Conservation (phyloP, 169 alveolate species). For the Plasmodium gonderi region DNA sequence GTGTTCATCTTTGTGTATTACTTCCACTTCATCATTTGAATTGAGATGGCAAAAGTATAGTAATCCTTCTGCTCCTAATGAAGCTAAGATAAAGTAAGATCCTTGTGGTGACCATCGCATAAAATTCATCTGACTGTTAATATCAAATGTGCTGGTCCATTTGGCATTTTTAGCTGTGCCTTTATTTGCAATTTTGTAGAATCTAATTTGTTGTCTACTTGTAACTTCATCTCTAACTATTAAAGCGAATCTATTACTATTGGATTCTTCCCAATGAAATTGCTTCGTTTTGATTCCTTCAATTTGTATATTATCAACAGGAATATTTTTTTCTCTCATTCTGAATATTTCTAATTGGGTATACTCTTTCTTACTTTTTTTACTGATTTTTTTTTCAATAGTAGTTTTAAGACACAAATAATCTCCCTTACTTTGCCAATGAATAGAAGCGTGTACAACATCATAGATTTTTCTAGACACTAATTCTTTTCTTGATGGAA, state of each 20-base stretch:
- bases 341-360: constrained; percentile 91
- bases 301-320: constrained; percentile 91
- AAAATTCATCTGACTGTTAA: constrained; percentile 84
- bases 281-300: constrained; percentile 90
- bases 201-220: constrained; percentile 87
- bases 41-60: constrained; percentile 87
- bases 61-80: constrained; percentile 88
- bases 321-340: constrained; percentile 89
- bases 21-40: constrained; percentile 90
- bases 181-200: constrained; percentile 89
- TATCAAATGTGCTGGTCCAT: constrained; percentile 84
- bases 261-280: constrained; percentile 89
- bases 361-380: constrained; percentile 88
- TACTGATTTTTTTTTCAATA: constrained; percentile 89
- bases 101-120: constrained; percentile 93
- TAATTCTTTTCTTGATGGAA: constrained; percentile 89
- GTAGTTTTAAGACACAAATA: constrained; percentile 90
- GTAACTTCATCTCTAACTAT: constrained; percentile 90
- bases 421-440: constrained; percentile 93
- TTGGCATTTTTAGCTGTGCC: constrained; percentile 83
- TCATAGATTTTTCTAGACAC: constrained; percentile 91
- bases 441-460: constrained; percentile 89
- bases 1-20: constrained; percentile 90
- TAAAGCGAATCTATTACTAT: constrained; percentile 90
- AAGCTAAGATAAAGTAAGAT: constrained; percentile 88